Base-by-base conservation (phyloP, 495 filamentous ascomycete species). In the Cercophora newfieldiana region DNA sequence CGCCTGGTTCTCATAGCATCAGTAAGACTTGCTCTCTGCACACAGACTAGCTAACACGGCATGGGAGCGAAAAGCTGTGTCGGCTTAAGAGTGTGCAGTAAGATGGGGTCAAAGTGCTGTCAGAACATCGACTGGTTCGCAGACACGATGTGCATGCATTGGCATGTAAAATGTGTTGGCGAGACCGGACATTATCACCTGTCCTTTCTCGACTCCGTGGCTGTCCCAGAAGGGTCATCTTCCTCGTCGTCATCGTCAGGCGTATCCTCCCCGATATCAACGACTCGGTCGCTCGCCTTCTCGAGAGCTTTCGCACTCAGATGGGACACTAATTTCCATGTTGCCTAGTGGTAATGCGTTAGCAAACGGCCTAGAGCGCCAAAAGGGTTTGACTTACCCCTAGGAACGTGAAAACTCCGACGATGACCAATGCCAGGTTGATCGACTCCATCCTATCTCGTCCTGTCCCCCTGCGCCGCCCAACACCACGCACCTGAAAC, bases 51-150 rank as follows among this genome's bases (percentile, higher is more conserved):
- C 93, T 86, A 88, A 84, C 91, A 93, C 86, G 81, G 83, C 88
- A 94, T 88, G 82, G 89, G 81, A 69, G 85, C 79, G 37, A 82
- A 80, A 73, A 75, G 77, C 78, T 79, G 86, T 91, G 93, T 82
- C 89, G 96, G 93, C 93, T 97, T 87, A 96, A 95, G 89, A 88
- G 90, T 89, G 90, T 93, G 92, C 92, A 80, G 63, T 76, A 29
- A 30, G 0, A 30, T 8, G 55, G n/a, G 29, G 14, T 59, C 26
- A 7, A 21, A 72, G 56, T 50, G 59, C 31, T 58, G 56, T 61
- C 25, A 19, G 31, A 8, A 33, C 50, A 28, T 12, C 10, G 37
- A 16, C 37, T 44, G 4, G 10, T 16, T 14, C 37, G 37, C 37
- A 16, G 3, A 14, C 37, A 56, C 4, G 21, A 44, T 21, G 19